Percentiles rank a stretch among this genome's conserved stretches.
Conservation (phyloP, 495 filamentous ascomycete species). For the Alectoria sarmentosa region DNA sequence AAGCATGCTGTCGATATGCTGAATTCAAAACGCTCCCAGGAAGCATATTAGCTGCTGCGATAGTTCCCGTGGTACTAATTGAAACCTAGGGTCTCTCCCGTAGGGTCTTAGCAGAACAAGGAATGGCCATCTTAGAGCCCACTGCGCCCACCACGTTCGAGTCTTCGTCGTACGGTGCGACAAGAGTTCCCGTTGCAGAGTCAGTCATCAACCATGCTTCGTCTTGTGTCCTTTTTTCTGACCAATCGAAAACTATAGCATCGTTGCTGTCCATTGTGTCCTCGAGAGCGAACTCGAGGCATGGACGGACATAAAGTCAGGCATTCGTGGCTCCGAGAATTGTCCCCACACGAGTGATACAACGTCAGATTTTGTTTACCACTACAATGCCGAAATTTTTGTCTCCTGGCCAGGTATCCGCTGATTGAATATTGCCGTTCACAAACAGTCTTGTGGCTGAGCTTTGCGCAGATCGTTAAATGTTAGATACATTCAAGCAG, state of each 20-base stretch:
- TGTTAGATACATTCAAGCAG: constrained; percentile 14
- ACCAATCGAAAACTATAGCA: not conserved
- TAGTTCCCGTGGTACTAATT: not conserved
- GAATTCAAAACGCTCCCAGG: constrained; percentile 6
- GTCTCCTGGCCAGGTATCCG: constrained; percentile 12
- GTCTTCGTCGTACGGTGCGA: not conserved
- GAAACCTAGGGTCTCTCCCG: not conserved
- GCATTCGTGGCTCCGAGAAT: constrained; percentile 15
- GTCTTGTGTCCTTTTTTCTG: not conserved
- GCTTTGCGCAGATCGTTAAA: constrained; percentile 18
- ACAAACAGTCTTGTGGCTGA: constrained; percentile 18
- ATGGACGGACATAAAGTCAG: constrained; percentile 8
- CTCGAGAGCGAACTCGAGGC: constrained; percentile 5
- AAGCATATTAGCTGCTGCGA: constrained; percentile 2
- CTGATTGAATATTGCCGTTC: constrained; percentile 16
- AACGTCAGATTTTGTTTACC: constrained; percentile 14
- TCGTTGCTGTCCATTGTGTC: not conserved
- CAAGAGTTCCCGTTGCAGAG: not conserved
- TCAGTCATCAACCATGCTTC: not conserved
- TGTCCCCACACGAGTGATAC: constrained; percentile 11
- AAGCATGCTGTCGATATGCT: constrained; percentile 8
- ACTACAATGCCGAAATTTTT: constrained; percentile 18
- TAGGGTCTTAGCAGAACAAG: not conserved
- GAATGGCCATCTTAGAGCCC: constrained; percentile 5
- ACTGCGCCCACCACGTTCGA: not conserved